Evolutionary conservation across 805 yeast genomes (phyloP), one percentile per base, ranked within the genome.

Genomic region (Kluyveromyces dobzhanskii): DNA sequence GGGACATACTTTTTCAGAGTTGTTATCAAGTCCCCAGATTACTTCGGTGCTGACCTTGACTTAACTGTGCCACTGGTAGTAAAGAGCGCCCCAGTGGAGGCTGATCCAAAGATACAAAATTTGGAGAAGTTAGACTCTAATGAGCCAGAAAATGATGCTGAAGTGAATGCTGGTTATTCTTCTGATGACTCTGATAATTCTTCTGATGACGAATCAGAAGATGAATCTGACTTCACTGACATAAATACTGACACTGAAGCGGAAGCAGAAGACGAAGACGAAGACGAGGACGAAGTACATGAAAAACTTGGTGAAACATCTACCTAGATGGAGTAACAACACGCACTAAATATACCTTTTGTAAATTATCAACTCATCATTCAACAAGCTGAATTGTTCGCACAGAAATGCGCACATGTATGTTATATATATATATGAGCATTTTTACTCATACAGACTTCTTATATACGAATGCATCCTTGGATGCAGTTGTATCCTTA

Each of bases 41-140:
- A 85, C 59, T 85, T 85, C 57, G 95, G 95, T 4, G 63, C 75
- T 14, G 97, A 90, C 56, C 57, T 85, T 17, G 85, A 80, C 47
- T 71, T 80, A 44, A 81, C 88, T 8, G 61, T 85, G 35, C 64
- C 65, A 17, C 72, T 88, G 80, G 67, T 72, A n/a, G 94, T 88
- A 26, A 69, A 73, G 49, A 69, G 75, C 17, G 73, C 79, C 25
- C 73, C 79, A 36, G 55, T 34, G 7, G 43, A 42, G 32, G 37
- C 26, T 17, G 48, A 62, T 49, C 39, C 57, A 7, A 65, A 59
- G n/a, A 72, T 66, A 32, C 76, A 74, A 37, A 61, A 63, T 23
- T 69, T 74, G 40, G 85, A 72, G 39, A 76, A 80, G 38, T 77
- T 81, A 29, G 85, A 76, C 39, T 82, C 86, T 3, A 84, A 76